Evolutionary conservation across 2,329 filamentous ascomycete genomes (phyloP).

Genomic region (Fusarium tjaetaba): DNA sequence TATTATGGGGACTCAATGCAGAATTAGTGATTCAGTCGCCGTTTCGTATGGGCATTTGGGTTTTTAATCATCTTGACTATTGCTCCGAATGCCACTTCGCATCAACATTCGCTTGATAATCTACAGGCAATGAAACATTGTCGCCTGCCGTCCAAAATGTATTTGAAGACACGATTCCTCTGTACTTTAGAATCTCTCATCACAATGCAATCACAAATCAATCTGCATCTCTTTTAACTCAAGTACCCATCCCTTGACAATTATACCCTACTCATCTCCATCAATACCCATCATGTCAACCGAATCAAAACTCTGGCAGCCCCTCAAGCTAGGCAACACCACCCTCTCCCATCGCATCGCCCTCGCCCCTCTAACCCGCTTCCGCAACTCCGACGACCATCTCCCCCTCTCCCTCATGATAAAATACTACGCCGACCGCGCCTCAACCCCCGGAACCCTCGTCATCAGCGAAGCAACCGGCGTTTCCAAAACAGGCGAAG

Average conservation of each 20-base stretch:
- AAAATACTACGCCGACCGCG: conserved; percentile 58
- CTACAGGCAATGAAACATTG: rapidly evolving
- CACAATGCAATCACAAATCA: neutral
- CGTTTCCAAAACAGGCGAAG: conserved; percentile 45
- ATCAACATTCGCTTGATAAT: neutral
- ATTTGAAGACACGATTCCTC: neutral
- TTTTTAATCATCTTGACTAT: neutral
- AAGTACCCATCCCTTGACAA: rapidly evolving
- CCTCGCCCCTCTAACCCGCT: conserved; percentile 66
- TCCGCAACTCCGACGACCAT: conserved; percentile 56
- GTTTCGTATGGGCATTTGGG: neutral
- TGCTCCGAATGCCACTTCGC: neutral
- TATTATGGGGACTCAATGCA: rapidly evolving
- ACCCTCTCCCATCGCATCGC: conserved; percentile 57
- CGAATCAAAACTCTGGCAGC: conserved; percentile 43
- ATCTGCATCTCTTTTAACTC: neutral
- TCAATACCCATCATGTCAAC: conserved; percentile 16
- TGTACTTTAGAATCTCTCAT: rapidly evolving
- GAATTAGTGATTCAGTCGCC: neutral
- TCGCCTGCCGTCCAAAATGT: rapidly evolving
- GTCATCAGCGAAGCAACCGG: conserved; percentile 60
- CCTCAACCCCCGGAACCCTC: conserved; percentile 54
- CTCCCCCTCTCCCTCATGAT: conserved; percentile 44
- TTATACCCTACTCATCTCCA: neutral
- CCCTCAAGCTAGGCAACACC: conserved; percentile 53